Conservation (phyloP, 352 stramenopile genomes). For the Globisporangium alternatum region DNA sequence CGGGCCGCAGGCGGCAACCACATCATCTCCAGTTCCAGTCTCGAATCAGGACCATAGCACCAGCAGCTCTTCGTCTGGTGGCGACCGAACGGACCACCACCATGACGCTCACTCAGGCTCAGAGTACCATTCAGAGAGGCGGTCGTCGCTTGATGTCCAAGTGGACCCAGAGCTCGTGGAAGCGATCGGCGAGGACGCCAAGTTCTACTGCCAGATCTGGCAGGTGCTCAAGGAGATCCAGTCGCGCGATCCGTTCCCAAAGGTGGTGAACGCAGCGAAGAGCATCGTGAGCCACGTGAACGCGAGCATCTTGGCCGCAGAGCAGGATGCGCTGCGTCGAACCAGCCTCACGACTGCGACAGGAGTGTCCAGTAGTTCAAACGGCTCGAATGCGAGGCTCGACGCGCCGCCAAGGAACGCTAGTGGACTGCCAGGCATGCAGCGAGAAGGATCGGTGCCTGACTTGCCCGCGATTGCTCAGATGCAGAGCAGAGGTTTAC, state of each 20-base stretch:
- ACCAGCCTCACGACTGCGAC: slow-evolving; percentile 13
- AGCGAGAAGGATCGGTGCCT: slow-evolving; percentile 39
- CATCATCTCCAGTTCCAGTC: slow-evolving; percentile 2
- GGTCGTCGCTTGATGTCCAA: slow-evolving; percentile 26
- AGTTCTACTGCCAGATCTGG: slow-evolving; percentile 88
- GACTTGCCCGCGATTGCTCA: slow-evolving; percentile 20
- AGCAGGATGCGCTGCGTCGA: slow-evolving; percentile 44
- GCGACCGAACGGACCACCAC: background rate
- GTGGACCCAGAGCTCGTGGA: slow-evolving; percentile 43
- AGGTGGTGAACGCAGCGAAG: slow-evolving; percentile 61
- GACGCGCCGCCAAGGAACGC: slow-evolving; percentile 16
- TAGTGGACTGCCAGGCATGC: slow-evolving; percentile 21
- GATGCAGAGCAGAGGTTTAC: slow-evolving; percentile 12
- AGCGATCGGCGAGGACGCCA: slow-evolving; percentile 53
- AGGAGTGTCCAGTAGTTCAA: background rate
- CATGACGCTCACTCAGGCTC: background rate
- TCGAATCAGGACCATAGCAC: background rate
- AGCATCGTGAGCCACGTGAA: slow-evolving; percentile 66
- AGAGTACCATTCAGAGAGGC: slow-evolving; percentile 2
- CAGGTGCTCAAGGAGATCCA: slow-evolving; percentile 80
- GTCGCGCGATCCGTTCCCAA: slow-evolving; percentile 84
- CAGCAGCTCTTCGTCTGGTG: background rate
- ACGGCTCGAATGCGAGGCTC: background rate
- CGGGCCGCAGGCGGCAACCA: background rate
- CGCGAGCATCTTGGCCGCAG: slow-evolving; percentile 45